A percentile compares a stretch with the other conserved stretches of the same genome.
Evolutionary conservation across 441 rosid species (phyloP).

Genomic region (Gossypium gossypioides): DNA sequence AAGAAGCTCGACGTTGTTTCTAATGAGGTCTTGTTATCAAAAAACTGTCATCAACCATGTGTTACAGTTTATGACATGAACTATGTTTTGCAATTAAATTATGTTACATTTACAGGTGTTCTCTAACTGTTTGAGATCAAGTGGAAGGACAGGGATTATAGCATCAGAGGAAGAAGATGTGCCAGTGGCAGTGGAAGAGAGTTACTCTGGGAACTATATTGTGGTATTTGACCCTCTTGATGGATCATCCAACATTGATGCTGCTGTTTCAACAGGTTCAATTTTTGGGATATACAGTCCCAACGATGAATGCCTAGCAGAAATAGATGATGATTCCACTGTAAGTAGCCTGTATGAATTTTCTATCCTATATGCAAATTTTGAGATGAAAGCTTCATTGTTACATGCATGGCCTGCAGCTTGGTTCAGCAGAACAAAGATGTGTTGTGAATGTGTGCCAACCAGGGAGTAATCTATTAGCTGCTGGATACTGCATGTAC

Average conservation of each 20-base stretch:
- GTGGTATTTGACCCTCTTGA: slow-evolving; percentile 89
- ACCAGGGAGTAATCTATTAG: slow-evolving; percentile 80
- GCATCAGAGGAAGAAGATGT: slow-evolving; percentile 97
- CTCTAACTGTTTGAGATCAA: slow-evolving; percentile 80
- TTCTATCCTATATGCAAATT: not conserved
- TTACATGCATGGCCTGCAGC: slow-evolving; percentile 35
- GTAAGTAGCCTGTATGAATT: slow-evolving; percentile 25
- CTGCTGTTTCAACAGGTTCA: slow-evolving; percentile 91
- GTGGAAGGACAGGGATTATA: slow-evolving; percentile 85
- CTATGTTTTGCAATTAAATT: not conserved
- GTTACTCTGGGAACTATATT: slow-evolving; percentile 84
- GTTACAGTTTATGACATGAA: not conserved
- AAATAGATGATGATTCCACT: slow-evolving; percentile 45
- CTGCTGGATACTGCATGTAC: slow-evolving; percentile 94
- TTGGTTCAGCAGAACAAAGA: slow-evolving; percentile 43
- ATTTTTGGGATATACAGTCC: slow-evolving; percentile 88
- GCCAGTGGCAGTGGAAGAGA: slow-evolving; percentile 88
- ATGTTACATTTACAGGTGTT: slow-evolving; percentile 49
- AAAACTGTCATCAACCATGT: not conserved
- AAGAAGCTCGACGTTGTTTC: slow-evolving; percentile 94
- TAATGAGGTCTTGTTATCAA: slow-evolving; percentile 49
- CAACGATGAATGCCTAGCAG: slow-evolving; percentile 74
- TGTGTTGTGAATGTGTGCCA: slow-evolving; percentile 85
- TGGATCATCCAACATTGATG: slow-evolving; percentile 89
- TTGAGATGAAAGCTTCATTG: not conserved